Evolutionary conservation across 345 rosid species (phyloP), one percentile per base, ranked within the genome.

Genomic region (Aquilaria sinensis): DNA sequence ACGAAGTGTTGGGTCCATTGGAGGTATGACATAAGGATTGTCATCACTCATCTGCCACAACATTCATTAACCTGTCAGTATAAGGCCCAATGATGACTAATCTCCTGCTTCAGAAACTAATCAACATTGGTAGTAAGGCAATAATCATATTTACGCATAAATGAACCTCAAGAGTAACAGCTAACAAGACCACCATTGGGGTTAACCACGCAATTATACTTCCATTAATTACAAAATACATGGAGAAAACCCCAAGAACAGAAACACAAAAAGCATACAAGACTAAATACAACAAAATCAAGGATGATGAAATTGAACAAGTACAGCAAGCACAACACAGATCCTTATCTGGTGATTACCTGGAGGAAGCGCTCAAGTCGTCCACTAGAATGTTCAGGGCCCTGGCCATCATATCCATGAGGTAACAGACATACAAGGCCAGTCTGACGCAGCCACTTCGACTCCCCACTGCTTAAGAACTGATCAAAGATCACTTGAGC

Each of bases 311-410:
- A 46, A n/a, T 30, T 34, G 8, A 46, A 60, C 11, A 53, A 51
- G 9, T 47, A 53, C 31, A 48, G 29, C 13, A 46, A 50, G 56
- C 43, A 61, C 45, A 47, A 52, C 1, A 29, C 8, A 68, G 43
- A 46, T 47, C 3, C 10, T 67, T 62, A 57, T 16, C n/a, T n/a
- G 23, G 23, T 59, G 23, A 31, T 58, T 71, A 89, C 96, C 93
- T 81, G 87, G 68, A 88, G 88, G 77, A 75, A 85, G 37, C 96
- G 81, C 72, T 88, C 96, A 74, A 88, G 62, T 50, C 90, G 78
- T 16, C 86, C 88, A 72, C 96, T 89, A 55, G 96, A 88, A 77
- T 88, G 92, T 73, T 85, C 96, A 69, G 96, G 96, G 49, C 96
- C 92, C 57, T 85, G 96, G 47, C 96, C 96, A 70, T 83, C 92